Conservation (phyloP, 129 eudicot genomes). For the Heracleum sosnowskyi region DNA sequence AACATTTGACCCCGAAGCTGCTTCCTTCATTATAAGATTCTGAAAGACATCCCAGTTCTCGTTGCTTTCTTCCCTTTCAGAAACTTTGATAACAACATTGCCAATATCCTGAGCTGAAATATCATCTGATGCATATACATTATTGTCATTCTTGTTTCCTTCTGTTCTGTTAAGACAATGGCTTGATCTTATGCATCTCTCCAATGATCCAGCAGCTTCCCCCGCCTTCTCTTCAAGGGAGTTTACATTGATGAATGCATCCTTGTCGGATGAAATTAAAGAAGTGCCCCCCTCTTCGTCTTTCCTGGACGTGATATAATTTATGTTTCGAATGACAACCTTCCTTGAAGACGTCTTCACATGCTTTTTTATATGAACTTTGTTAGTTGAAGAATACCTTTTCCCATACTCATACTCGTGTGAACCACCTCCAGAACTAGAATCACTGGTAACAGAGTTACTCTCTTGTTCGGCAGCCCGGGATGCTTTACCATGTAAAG, state of each 20-base stretch:
- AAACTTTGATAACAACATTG: constrained; percentile 8
- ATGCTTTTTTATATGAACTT: constrained; percentile 10
- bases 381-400: constrained; percentile 18
- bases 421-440: constrained; percentile 48
- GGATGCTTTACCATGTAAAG: constrained; percentile 29
- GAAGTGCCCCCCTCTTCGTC: constrained; percentile 29
- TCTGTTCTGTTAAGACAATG: constrained; percentile 13
- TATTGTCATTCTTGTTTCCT: constrained; percentile 17
- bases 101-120: constrained; percentile 17
- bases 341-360: constrained; percentile 42
- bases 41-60: constrained; percentile 73
- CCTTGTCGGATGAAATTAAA: constrained; percentile 32
- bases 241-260: constrained; percentile 21
- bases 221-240: constrained; percentile 38
- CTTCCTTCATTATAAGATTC: constrained; percentile 57
- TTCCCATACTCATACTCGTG: constrained; percentile 19
- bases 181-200: constrained; percentile 22
- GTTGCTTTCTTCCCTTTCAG: constrained; percentile 31
- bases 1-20: constrained; percentile 24
- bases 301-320: constrained; percentile 39
- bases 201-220: constrained; percentile 40
- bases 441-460: constrained; percentile 28
- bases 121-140: neutral
- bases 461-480: constrained; percentile 21
- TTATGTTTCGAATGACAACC: constrained; percentile 61